These are phyloP conservation scores for Passalora sequoiae DNA, from an alignment of 2,329 filamentous ascomycete species.

Conservation along the genomic window DNA sequence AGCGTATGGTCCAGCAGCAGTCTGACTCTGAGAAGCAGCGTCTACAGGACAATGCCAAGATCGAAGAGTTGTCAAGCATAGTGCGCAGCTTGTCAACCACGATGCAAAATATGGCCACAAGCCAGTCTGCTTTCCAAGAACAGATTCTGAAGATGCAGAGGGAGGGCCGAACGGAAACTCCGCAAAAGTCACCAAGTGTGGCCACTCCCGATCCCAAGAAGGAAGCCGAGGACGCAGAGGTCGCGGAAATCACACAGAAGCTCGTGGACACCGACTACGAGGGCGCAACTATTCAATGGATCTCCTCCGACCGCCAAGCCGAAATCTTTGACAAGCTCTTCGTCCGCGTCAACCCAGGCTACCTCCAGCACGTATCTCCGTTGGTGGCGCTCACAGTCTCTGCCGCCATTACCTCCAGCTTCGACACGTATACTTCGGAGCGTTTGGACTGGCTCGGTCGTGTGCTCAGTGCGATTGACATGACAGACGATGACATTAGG, in stretches of 20 bases:
- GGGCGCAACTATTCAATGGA: constrained; percentile 51
- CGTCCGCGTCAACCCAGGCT: constrained; percentile 52
- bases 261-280: constrained; percentile 54
- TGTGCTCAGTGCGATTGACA: constrained; percentile 51
- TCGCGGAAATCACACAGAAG: constrained; percentile 56
- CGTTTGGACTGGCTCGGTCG: constrained; percentile 56
- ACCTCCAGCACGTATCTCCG: constrained; percentile 51
- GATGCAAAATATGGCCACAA: constrained; percentile 63
- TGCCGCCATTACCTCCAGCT: constrained; percentile 55
- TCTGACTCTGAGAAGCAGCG: constrained; percentile 49
- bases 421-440: constrained; percentile 50
- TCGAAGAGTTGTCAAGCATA: constrained; percentile 65
- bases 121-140: constrained; percentile 64
- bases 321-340: constrained; percentile 61
- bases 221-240: constrained; percentile 51
- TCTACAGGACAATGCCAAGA: constrained; percentile 57
- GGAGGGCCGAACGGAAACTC: constrained; percentile 40
- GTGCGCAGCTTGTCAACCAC: constrained; percentile 64
- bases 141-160: constrained; percentile 43
- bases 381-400: constrained; percentile 58
- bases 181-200: constrained; percentile 9
- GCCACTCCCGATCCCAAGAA: constrained; percentile 35
- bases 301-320: constrained; percentile 55
- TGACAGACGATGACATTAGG: constrained; percentile 43
- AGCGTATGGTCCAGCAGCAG: constrained; percentile 50